A percentile compares a stretch with the other conserved stretches of the same genome.
Evolutionary conservation across 352 stramenopile genomes (phyloP).

Genomic region (Phytophthora melonis): DNA sequence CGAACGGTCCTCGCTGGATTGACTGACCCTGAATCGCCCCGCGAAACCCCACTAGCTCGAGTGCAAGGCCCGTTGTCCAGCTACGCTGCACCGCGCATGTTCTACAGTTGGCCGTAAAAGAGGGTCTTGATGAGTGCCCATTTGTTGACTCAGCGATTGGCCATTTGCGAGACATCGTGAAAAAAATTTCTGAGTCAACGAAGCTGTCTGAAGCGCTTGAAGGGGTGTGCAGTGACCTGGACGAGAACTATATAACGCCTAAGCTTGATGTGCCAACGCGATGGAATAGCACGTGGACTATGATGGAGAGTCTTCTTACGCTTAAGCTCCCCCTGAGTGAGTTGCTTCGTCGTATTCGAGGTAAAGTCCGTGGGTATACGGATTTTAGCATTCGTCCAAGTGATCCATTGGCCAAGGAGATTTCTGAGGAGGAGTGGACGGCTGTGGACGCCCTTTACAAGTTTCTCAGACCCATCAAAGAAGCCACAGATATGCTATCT

Average conservation of each 20-base stretch:
- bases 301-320: background rate
- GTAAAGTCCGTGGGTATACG: background rate
- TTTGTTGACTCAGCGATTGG: background rate
- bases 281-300: background rate
- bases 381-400: background rate
- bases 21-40: background rate
- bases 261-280: background rate
- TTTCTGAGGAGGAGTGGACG: background rate
- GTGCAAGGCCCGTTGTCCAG: background rate
- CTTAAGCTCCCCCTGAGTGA: background rate
- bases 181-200: background rate
- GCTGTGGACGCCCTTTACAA: background rate
- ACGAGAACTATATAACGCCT: background rate
- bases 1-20: background rate
- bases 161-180: background rate
- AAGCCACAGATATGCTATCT: background rate
- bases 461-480: background rate
- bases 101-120: background rate
- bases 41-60: background rate
- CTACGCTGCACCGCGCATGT: background rate
- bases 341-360: background rate
- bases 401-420: background rate
- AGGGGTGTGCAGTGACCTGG: background rate
- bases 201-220: background rate
- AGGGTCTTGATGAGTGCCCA: background rate